phyloP scores from a whole-genome alignment of 345 rosid genomes.

The Psidium guajava region DNA sequence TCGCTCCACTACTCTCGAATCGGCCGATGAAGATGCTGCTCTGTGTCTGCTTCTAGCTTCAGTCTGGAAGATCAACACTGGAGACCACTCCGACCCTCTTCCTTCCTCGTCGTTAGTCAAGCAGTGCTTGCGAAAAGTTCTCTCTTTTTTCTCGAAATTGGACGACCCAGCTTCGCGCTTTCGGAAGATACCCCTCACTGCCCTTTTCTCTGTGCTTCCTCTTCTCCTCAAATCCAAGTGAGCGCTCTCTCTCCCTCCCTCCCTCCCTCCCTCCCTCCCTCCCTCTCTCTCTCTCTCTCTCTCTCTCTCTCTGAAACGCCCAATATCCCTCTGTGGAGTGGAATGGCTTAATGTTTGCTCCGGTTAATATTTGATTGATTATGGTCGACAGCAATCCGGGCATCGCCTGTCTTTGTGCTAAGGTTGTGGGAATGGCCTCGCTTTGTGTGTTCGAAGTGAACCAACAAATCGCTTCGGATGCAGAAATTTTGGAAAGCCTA shows the following conservation, averaged over 20 bases:
- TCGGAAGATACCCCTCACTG: constrained; percentile 2
- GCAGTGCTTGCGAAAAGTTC: constrained; percentile 18
- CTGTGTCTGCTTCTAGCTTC: constrained; percentile 29
- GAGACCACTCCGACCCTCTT: not conserved
- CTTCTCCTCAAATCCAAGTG: constrained; percentile 30
- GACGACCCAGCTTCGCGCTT: not conserved
- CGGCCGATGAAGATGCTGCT: not conserved
- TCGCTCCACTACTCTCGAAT: not conserved
- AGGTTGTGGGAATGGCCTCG: constrained; percentile 32
- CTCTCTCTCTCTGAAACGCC: not conserved
- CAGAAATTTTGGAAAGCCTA: constrained; percentile 20
- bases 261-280: not conserved
- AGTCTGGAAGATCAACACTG: not conserved
- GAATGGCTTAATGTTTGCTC: not conserved
- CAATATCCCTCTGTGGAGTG: not conserved
- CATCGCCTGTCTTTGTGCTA: constrained; percentile 21
- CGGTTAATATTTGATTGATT: not conserved
- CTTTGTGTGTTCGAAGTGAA: constrained; percentile 27
- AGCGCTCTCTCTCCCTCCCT: not conserved
- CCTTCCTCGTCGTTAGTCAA: not conserved
- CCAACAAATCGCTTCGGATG: constrained; percentile 24
- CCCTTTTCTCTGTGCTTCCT: constrained; percentile 30
- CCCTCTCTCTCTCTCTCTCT: not conserved
- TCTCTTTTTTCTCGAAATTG: constrained; percentile 8
- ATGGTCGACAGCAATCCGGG: constrained; percentile 1